These are phyloP conservation scores for Ophiocordyceps robertsii DNA, from an alignment of 2,329 filamentous ascomycete genomes.

Conservation along the genomic window DNA sequence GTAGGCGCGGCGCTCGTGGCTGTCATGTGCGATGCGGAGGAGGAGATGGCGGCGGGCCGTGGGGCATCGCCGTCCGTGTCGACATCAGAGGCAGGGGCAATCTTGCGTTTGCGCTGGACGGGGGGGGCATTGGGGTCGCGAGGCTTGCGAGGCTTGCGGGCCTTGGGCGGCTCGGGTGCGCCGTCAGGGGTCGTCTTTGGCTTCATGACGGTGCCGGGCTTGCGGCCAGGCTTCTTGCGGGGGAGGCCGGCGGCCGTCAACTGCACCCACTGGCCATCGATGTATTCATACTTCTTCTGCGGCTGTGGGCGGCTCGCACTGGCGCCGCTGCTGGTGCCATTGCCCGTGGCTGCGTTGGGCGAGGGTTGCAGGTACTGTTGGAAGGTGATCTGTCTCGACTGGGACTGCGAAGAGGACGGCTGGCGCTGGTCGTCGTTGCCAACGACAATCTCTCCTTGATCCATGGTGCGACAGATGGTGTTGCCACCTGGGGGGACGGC, in stretches of 20 bases:
- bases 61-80: slow-evolving; percentile 19
- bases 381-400: slow-evolving; percentile 12
- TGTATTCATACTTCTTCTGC: slow-evolving; percentile 17
- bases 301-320: slow-evolving; percentile 6
- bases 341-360: slow-evolving; percentile 5
- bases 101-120: slow-evolving; percentile 41
- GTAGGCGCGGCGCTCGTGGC: slow-evolving; percentile 6
- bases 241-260: slow-evolving; percentile 45
- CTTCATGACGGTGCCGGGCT: slow-evolving; percentile 43
- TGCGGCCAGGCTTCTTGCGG: slow-evolving; percentile 51
- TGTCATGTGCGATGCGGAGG: slow-evolving; percentile 11
- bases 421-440: slow-evolving; percentile 21
- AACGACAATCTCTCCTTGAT: slow-evolving; percentile 31
- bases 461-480: slow-evolving; percentile 21
- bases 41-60: slow-evolving; percentile 16
- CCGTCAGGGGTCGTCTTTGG: slow-evolving; percentile 20
- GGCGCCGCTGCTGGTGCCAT: background rate
- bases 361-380: slow-evolving; percentile 11
- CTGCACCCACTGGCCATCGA: slow-evolving; percentile 28
- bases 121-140: slow-evolving; percentile 45
- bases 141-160: slow-evolving; percentile 40
- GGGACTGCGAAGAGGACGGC: background rate
- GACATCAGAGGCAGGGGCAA: slow-evolving; percentile 22
- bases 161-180: slow-evolving; percentile 29
- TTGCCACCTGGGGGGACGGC: slow-evolving; percentile 13